These are phyloP conservation scores for Erysimum pusillum DNA, from an alignment of 441 rosid species.

Conservation along the genomic window DNA sequence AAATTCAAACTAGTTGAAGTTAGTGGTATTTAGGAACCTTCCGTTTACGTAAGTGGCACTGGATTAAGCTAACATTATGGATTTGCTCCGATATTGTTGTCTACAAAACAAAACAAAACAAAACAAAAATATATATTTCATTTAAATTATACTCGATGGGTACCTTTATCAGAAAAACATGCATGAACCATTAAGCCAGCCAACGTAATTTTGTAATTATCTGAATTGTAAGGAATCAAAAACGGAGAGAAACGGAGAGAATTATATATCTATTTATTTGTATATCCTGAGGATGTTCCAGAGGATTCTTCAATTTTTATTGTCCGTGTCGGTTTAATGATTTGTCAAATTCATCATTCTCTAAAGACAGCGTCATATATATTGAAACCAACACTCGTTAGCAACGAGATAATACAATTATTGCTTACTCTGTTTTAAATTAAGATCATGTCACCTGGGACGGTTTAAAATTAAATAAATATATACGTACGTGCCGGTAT, in stretches of 20 bases:
- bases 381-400: constrained; percentile 1
- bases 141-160: background rate
- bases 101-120: constrained; percentile 14
- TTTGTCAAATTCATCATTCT: background rate
- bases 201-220: constrained; percentile 27
- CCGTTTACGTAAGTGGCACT: constrained; percentile 5
- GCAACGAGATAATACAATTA: background rate
- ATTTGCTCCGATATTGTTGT: constrained; percentile 29
- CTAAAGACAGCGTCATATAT: background rate
- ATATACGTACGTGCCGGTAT: background rate
- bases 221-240: constrained; percentile 23
- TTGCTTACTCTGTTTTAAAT: background rate
- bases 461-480: background rate
- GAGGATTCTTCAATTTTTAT: background rate
- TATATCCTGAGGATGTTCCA: background rate
- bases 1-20: constrained; percentile 42
- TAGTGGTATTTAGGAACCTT: constrained; percentile 37
- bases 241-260: background rate
- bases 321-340: constrained; percentile 20
- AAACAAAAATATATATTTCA: background rate
- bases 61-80: constrained; percentile 5
- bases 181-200: constrained; percentile 46
- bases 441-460: background rate
- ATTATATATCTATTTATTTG: background rate
- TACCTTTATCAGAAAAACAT: constrained; percentile 29